Percentiles rank a stretch among this genome's conserved stretches.
Evolutionary conservation across 2,329 filamentous ascomycete species (phyloP).

Genomic region (Ceratocystis albifundus): DNA sequence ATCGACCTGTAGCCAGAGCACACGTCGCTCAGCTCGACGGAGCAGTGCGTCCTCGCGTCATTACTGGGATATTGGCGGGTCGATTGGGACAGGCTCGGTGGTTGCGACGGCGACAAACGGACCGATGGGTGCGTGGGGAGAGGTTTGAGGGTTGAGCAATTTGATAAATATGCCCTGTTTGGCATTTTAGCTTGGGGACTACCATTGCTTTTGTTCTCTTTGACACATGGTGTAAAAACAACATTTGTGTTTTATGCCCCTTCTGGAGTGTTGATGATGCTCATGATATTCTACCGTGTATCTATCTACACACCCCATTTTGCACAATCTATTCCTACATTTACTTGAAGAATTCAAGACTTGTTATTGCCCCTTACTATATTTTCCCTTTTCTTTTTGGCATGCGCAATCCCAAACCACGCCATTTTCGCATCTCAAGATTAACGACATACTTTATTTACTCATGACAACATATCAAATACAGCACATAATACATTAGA

Average conservation of each 20-base stretch:
- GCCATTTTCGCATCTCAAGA: background rate
- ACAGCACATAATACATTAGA: background rate
- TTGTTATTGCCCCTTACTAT: background rate
- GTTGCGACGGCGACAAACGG: constrained; percentile 44
- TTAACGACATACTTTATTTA: background rate
- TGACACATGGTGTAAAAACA: background rate
- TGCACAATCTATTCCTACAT: background rate
- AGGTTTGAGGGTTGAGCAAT: constrained; percentile 38
- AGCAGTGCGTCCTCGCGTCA: constrained; percentile 65
- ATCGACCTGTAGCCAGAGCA: constrained; percentile 77
- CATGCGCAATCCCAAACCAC: background rate
- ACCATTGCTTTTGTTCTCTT: background rate
- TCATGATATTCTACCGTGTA: background rate
- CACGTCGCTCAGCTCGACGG: constrained; percentile 55
- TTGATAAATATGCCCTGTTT: too few relatives aligned
- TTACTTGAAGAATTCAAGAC: background rate
- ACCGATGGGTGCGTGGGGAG: constrained; percentile 67
- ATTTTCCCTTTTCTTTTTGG: background rate
- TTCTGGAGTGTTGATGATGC: background rate
- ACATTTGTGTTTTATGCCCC: background rate
- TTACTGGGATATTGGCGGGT: constrained; percentile 86
- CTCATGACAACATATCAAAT: constrained; percentile 2
- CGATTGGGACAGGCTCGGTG: constrained; percentile 62
- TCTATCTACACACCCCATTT: background rate
- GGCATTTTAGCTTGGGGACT: background rate